Evolutionary conservation across 176 grass and related monocot genomes (phyloP).

Genomic region (Avena sativa): DNA sequence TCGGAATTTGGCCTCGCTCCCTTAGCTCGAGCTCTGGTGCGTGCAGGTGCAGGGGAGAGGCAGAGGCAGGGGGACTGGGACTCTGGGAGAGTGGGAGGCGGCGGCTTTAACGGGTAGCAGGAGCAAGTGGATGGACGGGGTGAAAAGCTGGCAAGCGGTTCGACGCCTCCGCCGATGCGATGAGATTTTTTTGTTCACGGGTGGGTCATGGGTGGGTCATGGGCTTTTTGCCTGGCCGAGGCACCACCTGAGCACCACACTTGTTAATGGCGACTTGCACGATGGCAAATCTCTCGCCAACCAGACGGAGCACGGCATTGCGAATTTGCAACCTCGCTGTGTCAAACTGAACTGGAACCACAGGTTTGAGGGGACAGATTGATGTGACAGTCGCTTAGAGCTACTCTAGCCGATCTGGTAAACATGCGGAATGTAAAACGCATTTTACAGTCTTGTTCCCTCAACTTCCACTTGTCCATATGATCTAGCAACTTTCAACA

Average conservation of each 20-base stretch:
- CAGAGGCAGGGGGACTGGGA: background rate
- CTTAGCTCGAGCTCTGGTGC: background rate
- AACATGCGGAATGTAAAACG: too few relatives aligned
- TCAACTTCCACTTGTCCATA: too few relatives aligned
- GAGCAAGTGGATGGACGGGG: slow-evolving; percentile 32
- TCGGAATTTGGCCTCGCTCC: background rate
- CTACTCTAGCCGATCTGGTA: too few relatives aligned
- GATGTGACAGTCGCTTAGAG: too few relatives aligned
- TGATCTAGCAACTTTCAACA: too few relatives aligned
- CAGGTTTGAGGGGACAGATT: too few relatives aligned
- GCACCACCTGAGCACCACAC: background rate
- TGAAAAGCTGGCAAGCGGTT: slow-evolving; percentile 13
- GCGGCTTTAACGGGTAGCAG: slow-evolving; percentile 16
- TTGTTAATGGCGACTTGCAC: background rate
- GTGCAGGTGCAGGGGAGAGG: background rate
- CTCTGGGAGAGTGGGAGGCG: background rate
- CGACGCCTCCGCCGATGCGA: slow-evolving; percentile 38
- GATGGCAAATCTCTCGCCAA: background rate
- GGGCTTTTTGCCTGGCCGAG: background rate
- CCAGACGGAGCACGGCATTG: background rate
- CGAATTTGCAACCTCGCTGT: too few relatives aligned
- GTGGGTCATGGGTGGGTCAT: background rate
- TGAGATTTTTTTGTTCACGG: background rate
- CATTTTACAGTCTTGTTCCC: too few relatives aligned
- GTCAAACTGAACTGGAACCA: too few relatives aligned